phyloP scores from a whole-genome alignment of 1,139 yeast genomes.

The Arxiozyma slooffiae region DNA sequence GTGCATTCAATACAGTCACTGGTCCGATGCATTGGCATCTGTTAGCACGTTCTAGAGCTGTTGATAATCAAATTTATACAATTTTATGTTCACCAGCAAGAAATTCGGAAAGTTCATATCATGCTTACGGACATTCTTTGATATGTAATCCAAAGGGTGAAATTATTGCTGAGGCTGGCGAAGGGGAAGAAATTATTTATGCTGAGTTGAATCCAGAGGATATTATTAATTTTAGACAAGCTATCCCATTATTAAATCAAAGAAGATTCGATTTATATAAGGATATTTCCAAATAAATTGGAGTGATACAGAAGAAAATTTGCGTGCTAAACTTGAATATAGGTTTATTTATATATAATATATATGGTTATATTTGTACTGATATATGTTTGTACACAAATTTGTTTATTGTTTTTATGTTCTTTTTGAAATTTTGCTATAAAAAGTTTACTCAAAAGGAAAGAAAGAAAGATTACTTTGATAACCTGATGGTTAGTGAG shows the following conservation, averaged over 20 bases:
- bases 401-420: too few species aligned
- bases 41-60: conserved; percentile 76
- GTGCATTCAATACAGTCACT: conserved; percentile 91
- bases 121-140: conserved; percentile 87
- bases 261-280: conserved; percentile 79
- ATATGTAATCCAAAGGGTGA: conserved; percentile 83
- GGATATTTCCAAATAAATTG: conserved; percentile 36
- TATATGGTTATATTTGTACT: too few species aligned
- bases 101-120: conserved; percentile 57
- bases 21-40: conserved; percentile 94
- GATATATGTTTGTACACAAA: too few species aligned
- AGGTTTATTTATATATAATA: not conserved
- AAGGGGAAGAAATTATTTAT: conserved; percentile 68
- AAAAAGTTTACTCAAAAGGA: too few species aligned
- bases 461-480: too few species aligned
- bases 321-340: not conserved
- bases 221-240: conserved; percentile 51
- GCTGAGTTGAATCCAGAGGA: conserved; percentile 66
- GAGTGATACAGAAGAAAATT: too few species aligned
- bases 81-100: conserved; percentile 84
- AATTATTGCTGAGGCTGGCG: conserved; percentile 73
- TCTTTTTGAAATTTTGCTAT: too few species aligned
- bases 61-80: conserved; percentile 78
- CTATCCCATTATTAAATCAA: conserved; percentile 72
- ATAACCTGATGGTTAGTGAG: too few species aligned